phyloP scores from a whole-genome alignment of 164 flowering plant species.

The Taxillus chinensis region DNA sequence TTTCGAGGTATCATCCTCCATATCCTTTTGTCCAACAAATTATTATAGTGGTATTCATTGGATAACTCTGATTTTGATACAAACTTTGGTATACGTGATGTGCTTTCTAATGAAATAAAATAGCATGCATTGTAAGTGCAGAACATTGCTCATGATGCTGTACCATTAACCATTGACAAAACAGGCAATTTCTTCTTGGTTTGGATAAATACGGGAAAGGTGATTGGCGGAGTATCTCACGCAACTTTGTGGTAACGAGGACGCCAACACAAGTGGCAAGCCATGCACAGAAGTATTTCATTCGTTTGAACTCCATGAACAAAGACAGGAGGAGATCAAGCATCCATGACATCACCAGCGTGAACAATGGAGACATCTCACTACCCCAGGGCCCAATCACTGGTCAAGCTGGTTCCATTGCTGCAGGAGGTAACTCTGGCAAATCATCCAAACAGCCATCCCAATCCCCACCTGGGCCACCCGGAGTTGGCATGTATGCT shows the following conservation, averaged over 20 bases:
- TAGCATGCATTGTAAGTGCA: too few species aligned
- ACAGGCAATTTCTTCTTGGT: slow-evolving; percentile 84
- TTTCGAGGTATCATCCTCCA: too few species aligned
- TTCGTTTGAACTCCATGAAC: slow-evolving; percentile 86
- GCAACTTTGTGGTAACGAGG: slow-evolving; percentile 83
- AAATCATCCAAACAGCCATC: slow-evolving; percentile 43
- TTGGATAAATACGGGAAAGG: slow-evolving; percentile 93
- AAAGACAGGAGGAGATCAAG: slow-evolving; percentile 88
- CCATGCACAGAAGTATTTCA: slow-evolving; percentile 92
- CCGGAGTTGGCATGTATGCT: slow-evolving; percentile 53
- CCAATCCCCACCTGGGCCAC: slow-evolving; percentile 30
- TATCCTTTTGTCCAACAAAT: too few species aligned
- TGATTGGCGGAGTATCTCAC: slow-evolving; percentile 91
- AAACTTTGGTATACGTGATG: too few species aligned
- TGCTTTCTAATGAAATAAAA: too few species aligned
- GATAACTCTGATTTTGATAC: too few species aligned
- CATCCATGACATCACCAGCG: slow-evolving; percentile 87
- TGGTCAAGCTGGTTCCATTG: slow-evolving; percentile 51
- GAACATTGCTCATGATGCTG: neutral
- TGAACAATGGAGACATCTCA: slow-evolving; percentile 46
- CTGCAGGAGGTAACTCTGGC: slow-evolving; percentile 29
- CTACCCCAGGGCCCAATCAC: slow-evolving; percentile 73
- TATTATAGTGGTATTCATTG: too few species aligned
- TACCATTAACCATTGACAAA: slow-evolving; percentile 2
- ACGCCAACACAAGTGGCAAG: slow-evolving; percentile 96